Conservation (phyloP, 768 basidiomycete genomes). For the Tulasnella sp. region DNA sequence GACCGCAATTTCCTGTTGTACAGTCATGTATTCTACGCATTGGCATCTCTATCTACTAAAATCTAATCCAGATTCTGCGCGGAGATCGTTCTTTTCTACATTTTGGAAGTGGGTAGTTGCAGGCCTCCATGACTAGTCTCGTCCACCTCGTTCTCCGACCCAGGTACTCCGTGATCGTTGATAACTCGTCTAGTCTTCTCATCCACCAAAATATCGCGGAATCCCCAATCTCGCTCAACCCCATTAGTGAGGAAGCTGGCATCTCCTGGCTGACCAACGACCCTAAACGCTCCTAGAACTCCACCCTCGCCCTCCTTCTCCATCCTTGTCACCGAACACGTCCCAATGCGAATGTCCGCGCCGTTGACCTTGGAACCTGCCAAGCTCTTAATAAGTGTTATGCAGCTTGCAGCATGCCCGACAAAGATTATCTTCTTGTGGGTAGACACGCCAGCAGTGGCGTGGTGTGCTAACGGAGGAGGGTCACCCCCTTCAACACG, state of each 20-base stretch:
- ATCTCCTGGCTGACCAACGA: constrained; percentile 46
- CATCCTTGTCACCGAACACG: constrained; percentile 57
- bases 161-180: constrained; percentile 65
- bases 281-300: constrained; percentile 47
- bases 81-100: not conserved
- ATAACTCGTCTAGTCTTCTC: constrained; percentile 56
- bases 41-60: not conserved
- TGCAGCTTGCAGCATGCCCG: constrained; percentile 71
- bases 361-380: constrained; percentile 44
- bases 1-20: constrained; percentile 26
- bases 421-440: constrained; percentile 58
- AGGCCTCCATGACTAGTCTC: constrained; percentile 54
- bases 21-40: constrained; percentile 15
- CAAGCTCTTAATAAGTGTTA: constrained; percentile 60
- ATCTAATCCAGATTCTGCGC: not conserved
- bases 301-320: constrained; percentile 30
- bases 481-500: constrained; percentile 47
- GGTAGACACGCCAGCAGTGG: not conserved
- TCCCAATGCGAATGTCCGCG: constrained; percentile 61
- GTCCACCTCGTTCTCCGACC: constrained; percentile 56
- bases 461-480: constrained; percentile 15
- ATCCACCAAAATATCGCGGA: constrained; percentile 62
- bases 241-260: constrained; percentile 58
- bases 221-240: constrained; percentile 69
- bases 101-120: constrained; percentile 12